Evolutionary conservation across 2,329 filamentous ascomycete genomes (phyloP).

Genomic region (Fusarium sp.): DNA sequence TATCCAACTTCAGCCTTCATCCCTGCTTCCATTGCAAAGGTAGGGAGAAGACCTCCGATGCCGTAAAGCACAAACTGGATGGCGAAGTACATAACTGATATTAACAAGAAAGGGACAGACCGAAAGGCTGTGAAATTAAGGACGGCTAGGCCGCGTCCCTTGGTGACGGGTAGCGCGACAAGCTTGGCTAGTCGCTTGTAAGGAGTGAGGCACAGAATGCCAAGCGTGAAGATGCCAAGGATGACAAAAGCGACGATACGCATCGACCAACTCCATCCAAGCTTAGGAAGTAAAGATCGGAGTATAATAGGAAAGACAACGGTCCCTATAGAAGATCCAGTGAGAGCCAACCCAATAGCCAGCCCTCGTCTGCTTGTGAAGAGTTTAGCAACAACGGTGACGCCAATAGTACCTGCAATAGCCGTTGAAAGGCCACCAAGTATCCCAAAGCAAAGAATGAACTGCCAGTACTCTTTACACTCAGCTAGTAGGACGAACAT

Average conservation of each 20-base stretch:
- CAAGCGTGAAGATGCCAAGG: not conserved
- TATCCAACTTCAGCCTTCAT: slow-evolving; percentile 10
- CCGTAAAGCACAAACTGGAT: slow-evolving; percentile 15
- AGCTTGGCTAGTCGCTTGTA: slow-evolving; percentile 3
- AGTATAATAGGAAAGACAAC: slow-evolving; percentile 23
- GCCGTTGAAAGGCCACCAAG: slow-evolving; percentile 6
- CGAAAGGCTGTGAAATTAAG: slow-evolving; percentile 19
- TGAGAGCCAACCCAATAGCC: slow-evolving; percentile 14
- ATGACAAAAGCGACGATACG: slow-evolving; percentile 7
- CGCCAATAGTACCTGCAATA: slow-evolving; percentile 13
- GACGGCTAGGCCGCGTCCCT: not conserved
- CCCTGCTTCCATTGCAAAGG: slow-evolving; percentile 9
- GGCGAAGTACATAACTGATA: slow-evolving; percentile 13
- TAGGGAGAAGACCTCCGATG: slow-evolving; percentile 10
- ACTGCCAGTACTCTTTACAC: slow-evolving; percentile 16
- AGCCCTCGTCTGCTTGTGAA: slow-evolving; percentile 8
- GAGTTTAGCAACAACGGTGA: slow-evolving; percentile 19
- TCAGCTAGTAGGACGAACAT: slow-evolving; percentile 16
- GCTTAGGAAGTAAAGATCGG: slow-evolving; percentile 1
- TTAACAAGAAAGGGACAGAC: slow-evolving; percentile 1
- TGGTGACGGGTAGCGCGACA: not conserved
- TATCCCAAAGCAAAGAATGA: slow-evolving; percentile 11
- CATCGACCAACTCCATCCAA: slow-evolving; percentile 17
- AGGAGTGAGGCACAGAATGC: slow-evolving; percentile 7
- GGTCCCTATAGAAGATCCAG: slow-evolving; percentile 6